These are phyloP conservation scores for Fusarium piperis DNA, from an alignment of 2,329 filamentous ascomycete species.

Conservation along the genomic window DNA sequence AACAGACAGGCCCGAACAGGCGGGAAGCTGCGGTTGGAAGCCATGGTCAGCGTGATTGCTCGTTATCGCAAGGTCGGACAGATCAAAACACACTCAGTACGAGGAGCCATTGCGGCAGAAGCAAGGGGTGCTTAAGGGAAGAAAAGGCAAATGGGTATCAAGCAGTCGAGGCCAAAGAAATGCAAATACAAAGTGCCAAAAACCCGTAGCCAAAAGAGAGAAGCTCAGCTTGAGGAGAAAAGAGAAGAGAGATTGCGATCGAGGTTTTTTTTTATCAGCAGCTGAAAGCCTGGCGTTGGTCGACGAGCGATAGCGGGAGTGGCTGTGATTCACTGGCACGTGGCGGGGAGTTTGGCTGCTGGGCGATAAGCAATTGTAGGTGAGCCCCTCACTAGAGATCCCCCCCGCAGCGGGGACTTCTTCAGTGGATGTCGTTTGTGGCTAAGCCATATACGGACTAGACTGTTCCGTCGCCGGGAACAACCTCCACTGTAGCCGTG, in stretches of 20 bases:
- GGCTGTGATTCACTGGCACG: neutral
- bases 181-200: neutral
- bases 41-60: constrained; percentile 14
- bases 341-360: neutral
- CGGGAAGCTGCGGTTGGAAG: constrained; percentile 67
- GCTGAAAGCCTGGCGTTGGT: constrained; percentile 2
- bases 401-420: constrained; percentile 25
- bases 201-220: neutral
- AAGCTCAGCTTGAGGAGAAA: neutral
- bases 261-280: constrained; percentile 20
- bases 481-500: constrained; percentile 2
- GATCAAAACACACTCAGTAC: constrained; percentile 53
- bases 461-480: neutral
- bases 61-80: neutral
- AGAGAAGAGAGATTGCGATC: constrained; percentile 5
- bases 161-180: neutral
- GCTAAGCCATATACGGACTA: constrained; percentile 9
- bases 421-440: neutral
- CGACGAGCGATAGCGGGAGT: neutral
- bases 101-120: constrained; percentile 51
- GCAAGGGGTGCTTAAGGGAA: neutral
- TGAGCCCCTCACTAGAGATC: constrained; percentile 7
- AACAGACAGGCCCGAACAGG: constrained; percentile 92
- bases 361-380: neutral
- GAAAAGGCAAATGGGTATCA: constrained; percentile 2